Conservation (phyloP, 2,329 filamentous ascomycete genomes). For the Claviceps paspali region DNA sequence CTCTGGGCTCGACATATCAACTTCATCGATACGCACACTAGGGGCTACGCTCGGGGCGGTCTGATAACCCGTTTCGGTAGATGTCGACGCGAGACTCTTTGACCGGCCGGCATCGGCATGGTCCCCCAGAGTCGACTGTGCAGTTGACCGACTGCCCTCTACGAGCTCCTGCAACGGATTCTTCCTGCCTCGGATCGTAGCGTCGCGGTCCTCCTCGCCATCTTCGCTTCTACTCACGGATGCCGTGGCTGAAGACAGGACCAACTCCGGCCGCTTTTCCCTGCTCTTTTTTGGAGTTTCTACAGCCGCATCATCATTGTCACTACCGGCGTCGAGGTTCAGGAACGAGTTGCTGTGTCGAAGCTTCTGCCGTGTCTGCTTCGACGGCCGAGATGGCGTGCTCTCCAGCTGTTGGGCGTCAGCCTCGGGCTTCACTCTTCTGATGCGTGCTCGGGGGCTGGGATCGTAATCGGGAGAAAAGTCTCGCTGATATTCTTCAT, state of each 20-base stretch:
- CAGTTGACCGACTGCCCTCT: constrained; percentile 13
- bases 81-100: constrained; percentile 19
- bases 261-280: not conserved
- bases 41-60: constrained; percentile 27
- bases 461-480: constrained; percentile 67
- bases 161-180: constrained; percentile 10
- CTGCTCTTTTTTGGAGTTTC: constrained; percentile 5
- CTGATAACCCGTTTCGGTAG: constrained; percentile 24
- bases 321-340: constrained; percentile 31
- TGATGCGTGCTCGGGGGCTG: constrained; percentile 55
- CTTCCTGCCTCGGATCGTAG: constrained; percentile 15
- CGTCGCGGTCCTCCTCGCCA: constrained; percentile 11
- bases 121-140: constrained; percentile 21
- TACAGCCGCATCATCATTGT: constrained; percentile 24
- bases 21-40: constrained; percentile 28
- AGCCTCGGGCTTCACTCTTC: constrained; percentile 39
- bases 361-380: constrained; percentile 14
- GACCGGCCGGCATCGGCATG: constrained; percentile 25
- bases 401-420: constrained; percentile 11
- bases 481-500: constrained; percentile 32
- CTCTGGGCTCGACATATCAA: constrained; percentile 24
- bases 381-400: constrained; percentile 21
- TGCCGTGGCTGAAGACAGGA: not conserved
- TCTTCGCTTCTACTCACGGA: not conserved
- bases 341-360: constrained; percentile 32